phyloP scores from a whole-genome alignment of 1,284 basidiomycete species.

The Exobasidium rhododendri region DNA sequence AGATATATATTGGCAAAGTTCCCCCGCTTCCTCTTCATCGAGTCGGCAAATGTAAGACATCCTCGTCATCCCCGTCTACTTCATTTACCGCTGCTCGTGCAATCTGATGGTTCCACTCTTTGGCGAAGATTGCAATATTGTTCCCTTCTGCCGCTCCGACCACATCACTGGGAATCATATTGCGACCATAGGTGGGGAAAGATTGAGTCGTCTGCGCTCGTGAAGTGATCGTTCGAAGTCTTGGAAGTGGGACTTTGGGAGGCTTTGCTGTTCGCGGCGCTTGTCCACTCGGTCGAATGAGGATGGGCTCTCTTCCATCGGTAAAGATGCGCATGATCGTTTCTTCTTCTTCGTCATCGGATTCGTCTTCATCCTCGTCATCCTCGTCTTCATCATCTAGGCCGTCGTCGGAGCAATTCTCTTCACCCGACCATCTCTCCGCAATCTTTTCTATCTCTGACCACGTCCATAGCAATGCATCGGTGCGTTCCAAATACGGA shows the following conservation, averaged over 20 bases:
- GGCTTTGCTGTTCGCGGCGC: neutral
- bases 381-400: slow-evolving; percentile 14
- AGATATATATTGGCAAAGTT: no score
- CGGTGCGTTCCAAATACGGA: slow-evolving; percentile 78
- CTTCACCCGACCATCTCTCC: slow-evolving; percentile 1
- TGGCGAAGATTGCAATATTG: slow-evolving; percentile 68
- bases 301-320: slow-evolving; percentile 10
- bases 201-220: slow-evolving; percentile 24
- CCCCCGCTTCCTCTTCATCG: neutral
- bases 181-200: slow-evolving; percentile 67
- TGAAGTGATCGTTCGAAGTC: slow-evolving; percentile 24
- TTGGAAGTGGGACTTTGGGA: slow-evolving; percentile 4
- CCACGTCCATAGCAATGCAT: slow-evolving; percentile 80
- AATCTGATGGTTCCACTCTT: slow-evolving; percentile 59
- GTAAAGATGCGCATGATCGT: slow-evolving; percentile 14
- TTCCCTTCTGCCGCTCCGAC: slow-evolving; percentile 72
- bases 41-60: neutral
- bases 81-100: slow-evolving; percentile 5
- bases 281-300: neutral
- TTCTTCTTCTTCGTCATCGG: slow-evolving; percentile 5
- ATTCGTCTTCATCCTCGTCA: slow-evolving; percentile 4
- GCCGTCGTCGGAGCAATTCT: neutral
- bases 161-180: slow-evolving; percentile 88
- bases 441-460: slow-evolving; percentile 63
- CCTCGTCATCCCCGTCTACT: neutral